Base-by-base conservation (phyloP, 2,329 filamentous ascomycete species). In the Coniella vitis region DNA sequence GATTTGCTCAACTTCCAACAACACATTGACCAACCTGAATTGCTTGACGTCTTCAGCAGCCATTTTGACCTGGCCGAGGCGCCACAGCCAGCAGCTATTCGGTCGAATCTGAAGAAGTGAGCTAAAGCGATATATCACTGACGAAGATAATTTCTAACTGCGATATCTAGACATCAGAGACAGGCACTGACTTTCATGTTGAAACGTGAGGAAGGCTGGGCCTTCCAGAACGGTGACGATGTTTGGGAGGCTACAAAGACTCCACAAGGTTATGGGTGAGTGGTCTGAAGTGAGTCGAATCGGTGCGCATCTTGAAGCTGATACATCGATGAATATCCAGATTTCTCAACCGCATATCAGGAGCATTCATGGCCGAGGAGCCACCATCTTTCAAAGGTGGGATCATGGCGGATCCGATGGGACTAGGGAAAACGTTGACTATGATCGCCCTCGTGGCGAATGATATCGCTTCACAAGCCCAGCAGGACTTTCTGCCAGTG, bases 351-450 rank as follows among this genome's bases (percentile, higher is more conserved):
- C 54, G 55, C 2, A 52, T 70, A 0, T 65, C 65, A 1, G 53
- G 57, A 0, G 38, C 50, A 0, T 36, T 37, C 9, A 63, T 69
- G 36, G 0, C 2, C 0, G 59, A 69, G 4, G 55, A 59, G 1
- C 70, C 70, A 0, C 51, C 58, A 2, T 34, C 57, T 0, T 71
- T 70, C n/a, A 58, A 57, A 9, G 71, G 71, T 0, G 71, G 71
- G 1, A 68, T 73, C n/a, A 58, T 74, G 19, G 70, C 70, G 1
- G 71, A 74, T 49, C 61, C 65, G 0, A 74, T 74, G 71, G 71
- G 71, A 0, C 56, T 73, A 0, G 71, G 71, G 0, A 74, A 74
- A 46, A 71, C 70, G 0, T 51, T 73, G 0, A 65, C 65, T 0
- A 71, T 72, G 65, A 67, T 74, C 21, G 56, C 70, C 0, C 48